These are phyloP conservation scores for Dioscorea cayenensis DNA, from an alignment of 116 monocot genomes.

Conservation along the genomic window DNA sequence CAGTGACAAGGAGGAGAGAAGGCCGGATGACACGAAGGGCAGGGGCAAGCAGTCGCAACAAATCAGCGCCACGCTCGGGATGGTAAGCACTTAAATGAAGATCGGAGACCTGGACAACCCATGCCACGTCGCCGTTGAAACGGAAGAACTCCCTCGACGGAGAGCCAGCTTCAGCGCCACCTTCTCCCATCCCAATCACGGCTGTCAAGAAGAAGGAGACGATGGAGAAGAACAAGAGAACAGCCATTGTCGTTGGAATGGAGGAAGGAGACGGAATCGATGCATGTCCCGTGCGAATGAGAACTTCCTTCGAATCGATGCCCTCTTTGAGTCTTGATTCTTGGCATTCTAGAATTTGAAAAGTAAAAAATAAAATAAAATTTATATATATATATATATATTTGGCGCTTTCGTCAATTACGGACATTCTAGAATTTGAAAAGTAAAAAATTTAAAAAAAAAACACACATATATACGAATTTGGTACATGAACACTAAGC, in stretches of 20 bases:
- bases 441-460: too few species aligned
- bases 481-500: too few species aligned
- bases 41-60: constrained; percentile 38
- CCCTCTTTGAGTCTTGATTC: too few species aligned
- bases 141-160: constrained; percentile 54
- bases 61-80: constrained; percentile 45
- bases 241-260: too few species aligned
- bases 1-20: constrained; percentile 58
- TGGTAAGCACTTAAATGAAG: constrained; percentile 70
- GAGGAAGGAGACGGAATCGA: not conserved
- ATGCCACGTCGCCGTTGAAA: constrained; percentile 66
- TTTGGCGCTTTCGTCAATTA: too few species aligned
- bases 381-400: too few species aligned
- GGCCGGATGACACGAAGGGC: constrained; percentile 54
- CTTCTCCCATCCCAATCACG: not conserved
- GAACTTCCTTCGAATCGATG: too few species aligned
- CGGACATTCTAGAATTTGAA: too few species aligned
- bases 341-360: too few species aligned
- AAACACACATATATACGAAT: too few species aligned
- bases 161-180: not conserved
- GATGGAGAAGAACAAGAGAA: not conserved
- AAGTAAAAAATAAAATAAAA: too few species aligned
- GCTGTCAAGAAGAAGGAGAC: not conserved
- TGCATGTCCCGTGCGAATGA: too few species aligned
- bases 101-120: constrained; percentile 77